These are phyloP conservation scores for Jamesozyma hellenica DNA, from an alignment of 805 yeast species.

Conservation along the genomic window DNA sequence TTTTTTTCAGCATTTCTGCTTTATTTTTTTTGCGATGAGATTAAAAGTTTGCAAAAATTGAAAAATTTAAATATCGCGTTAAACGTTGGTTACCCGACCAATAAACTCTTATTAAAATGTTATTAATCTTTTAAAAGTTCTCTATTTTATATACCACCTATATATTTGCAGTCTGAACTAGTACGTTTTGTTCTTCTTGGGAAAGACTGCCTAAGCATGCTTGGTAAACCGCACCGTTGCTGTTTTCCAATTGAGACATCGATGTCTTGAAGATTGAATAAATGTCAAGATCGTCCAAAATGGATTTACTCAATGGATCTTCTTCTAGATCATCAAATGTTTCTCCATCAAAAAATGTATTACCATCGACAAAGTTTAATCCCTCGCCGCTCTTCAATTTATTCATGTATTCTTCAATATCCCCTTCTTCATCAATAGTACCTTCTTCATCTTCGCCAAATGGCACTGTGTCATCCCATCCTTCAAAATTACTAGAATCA, in stretches of 20 bases:
- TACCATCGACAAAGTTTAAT: slow-evolving; percentile 27
- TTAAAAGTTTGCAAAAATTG: neutral
- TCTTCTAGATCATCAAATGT: slow-evolving; percentile 71
- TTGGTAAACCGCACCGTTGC: slow-evolving; percentile 41
- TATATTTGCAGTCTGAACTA: slow-evolving; percentile 8
- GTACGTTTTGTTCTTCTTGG: slow-evolving; percentile 29
- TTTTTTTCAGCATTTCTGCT: neutral
- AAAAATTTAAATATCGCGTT: slow-evolving; percentile 1
- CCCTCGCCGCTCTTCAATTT: slow-evolving; percentile 36
- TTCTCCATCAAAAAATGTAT: slow-evolving; percentile 32
- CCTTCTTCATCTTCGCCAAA: slow-evolving; percentile 27
- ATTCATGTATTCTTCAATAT: slow-evolving; percentile 36
- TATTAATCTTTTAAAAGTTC: too few species aligned
- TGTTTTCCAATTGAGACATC: slow-evolving; percentile 38
- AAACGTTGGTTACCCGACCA: neutral
- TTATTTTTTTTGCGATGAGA: slow-evolving; percentile 1
- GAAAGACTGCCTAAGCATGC: slow-evolving; percentile 34
- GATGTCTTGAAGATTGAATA: slow-evolving; percentile 55
- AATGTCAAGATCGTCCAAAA: slow-evolving; percentile 68
- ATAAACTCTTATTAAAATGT: neutral
- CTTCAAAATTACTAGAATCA: slow-evolving; percentile 25
- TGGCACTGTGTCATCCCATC: slow-evolving; percentile 22
- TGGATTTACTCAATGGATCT: slow-evolving; percentile 69
- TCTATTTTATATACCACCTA: too few species aligned
- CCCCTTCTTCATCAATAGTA: slow-evolving; percentile 29